Evolutionary conservation across 208 protist species (phyloP).

Genomic region (Wallacemonas sp.): DNA sequence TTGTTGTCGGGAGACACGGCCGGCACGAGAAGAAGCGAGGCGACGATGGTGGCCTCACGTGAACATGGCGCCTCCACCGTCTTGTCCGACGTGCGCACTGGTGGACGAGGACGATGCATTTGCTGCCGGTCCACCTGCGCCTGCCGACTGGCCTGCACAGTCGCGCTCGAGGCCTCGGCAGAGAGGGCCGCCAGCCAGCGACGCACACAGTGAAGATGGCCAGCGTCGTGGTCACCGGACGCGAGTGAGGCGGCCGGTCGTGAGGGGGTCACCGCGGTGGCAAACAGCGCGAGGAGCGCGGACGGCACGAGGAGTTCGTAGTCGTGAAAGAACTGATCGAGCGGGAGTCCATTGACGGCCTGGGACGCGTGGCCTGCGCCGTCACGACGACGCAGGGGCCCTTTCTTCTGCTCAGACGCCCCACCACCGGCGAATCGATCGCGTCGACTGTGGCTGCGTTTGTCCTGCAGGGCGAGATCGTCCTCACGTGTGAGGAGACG

Average conservation of each 20-base stretch:
- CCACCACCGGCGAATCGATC: no score
- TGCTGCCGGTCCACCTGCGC: not conserved
- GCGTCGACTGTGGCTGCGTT: no score
- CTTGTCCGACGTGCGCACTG: no score
- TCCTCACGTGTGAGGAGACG: conserved; percentile 5
- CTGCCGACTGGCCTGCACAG: not conserved
- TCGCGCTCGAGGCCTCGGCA: not conserved
- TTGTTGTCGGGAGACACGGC: conserved; percentile 44
- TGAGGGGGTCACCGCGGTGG: no score
- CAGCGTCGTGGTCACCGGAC: no score
- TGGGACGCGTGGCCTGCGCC: not conserved
- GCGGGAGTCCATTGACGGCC: conserved; percentile 3
- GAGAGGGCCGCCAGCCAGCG: not conserved
- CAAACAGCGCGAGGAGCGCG: conserved; percentile 15
- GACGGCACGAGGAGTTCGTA: conserved; percentile 37
- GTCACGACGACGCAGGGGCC: not conserved
- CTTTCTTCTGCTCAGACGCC: not conserved
- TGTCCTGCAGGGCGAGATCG: not conserved
- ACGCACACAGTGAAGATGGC: not conserved
- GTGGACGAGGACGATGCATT: not conserved
- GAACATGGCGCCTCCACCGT: no score
- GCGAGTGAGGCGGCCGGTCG: no score
- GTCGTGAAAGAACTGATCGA: conserved; percentile 43
- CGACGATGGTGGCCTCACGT: not conserved
- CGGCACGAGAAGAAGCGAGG: conserved; percentile 59